Conservation (phyloP, 495 filamentous ascomycete genomes). For the Tuber calosporum region DNA sequence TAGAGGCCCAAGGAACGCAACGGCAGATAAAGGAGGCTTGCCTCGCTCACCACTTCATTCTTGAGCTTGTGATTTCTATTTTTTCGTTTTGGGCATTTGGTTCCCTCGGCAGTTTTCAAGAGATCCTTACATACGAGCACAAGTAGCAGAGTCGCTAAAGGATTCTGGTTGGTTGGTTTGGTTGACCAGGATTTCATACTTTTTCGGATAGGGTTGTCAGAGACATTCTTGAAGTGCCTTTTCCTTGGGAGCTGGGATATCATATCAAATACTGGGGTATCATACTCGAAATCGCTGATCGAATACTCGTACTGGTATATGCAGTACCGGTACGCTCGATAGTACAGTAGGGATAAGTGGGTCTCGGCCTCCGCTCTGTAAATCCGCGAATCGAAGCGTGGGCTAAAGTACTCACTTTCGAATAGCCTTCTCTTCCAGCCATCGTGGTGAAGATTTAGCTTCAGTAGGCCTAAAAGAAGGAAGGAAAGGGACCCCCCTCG, state of each 20-base stretch:
- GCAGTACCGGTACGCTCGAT: background rate
- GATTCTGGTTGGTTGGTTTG: background rate
- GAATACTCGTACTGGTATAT: background rate
- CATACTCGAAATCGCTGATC: background rate
- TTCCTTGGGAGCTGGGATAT: background rate
- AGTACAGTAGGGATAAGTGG: background rate
- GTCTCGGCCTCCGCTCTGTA: background rate
- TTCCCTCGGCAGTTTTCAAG: conserved; percentile 2
- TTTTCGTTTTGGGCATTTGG: background rate
- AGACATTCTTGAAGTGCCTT: background rate
- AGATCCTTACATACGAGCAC: background rate
- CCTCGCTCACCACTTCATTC: background rate
- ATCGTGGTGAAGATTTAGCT: background rate
- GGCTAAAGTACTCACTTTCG: background rate
- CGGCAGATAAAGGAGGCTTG: background rate
- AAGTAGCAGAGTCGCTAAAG: background rate
- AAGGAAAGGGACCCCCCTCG: too few relatives aligned
- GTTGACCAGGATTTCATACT: background rate
- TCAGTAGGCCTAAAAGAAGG: background rate
- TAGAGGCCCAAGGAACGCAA: background rate
- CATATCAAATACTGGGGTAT: background rate
- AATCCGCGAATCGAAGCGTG: background rate
- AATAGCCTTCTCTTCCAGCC: background rate
- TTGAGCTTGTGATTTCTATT: background rate
- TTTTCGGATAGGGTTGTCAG: background rate